Base-by-base conservation (phyloP, 192 early-diverging fungal genomes). In the Gryganskiella cystojenkinii region DNA sequence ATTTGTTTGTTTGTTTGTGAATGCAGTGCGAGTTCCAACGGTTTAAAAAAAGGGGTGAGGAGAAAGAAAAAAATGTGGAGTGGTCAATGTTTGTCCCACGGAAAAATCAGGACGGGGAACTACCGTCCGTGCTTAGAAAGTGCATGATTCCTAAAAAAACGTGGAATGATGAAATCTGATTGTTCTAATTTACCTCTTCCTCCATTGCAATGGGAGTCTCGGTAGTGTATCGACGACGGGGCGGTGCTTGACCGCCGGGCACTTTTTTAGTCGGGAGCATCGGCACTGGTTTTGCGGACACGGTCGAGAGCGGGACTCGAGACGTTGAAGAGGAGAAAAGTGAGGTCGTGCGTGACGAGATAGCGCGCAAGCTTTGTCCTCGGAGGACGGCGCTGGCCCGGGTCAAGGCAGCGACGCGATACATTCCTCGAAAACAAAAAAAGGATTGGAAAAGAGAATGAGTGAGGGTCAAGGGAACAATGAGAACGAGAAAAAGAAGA, bases 131-230 rank as follows among this genome's bases (percentile, higher is more conserved):
- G n/a, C 34, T 34, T 37, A 34, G 49, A 24, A 6, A 5, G 14
- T 17, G 11, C 11, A 14, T 24, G n/a, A 42, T 44, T 28, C 1
- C n/a, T n/a, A n/a, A 7, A 57, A 6, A 8, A 33, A n/a, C 5
- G 20, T 13, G 33, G 2, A 57, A 22, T 22, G 20, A 57, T 19
- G 4, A 33, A 31, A 33, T 35, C 28, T 25, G 54, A 34, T 19
- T 31, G 14, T 31, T 55, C 15, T 9, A 31, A 34, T 35, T 15
- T 78, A 68, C 73, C 73, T 78, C 73, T 46, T 68, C 73, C 28
- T 67, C 65, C n/a, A 57, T 65, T 34, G 31, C 30, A 28, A 68
- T 57, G n/a, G 73, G n/a, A 20, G 73, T 55, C 53, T 78, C 52
- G 5, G 73, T 62, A 1, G 73, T 61, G 54, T 78, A 78, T 11